phyloP scores from a whole-genome alignment of 2,329 filamentous ascomycete genomes.

The Epichloe bromicola region DNA sequence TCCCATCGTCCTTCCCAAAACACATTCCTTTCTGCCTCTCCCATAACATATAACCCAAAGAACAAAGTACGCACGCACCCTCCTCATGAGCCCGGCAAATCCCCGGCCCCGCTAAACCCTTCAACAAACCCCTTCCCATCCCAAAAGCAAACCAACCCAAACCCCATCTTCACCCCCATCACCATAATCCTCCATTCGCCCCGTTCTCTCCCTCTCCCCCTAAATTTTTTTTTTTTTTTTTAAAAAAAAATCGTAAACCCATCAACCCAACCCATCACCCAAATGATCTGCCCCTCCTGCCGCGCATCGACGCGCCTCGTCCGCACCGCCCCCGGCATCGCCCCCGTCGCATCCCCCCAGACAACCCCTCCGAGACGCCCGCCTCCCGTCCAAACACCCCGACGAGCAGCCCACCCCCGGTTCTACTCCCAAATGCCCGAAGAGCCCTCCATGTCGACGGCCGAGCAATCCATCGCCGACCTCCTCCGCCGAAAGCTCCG shows the following conservation, averaged over 20 bases:
- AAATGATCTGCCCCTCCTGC: too few relatives aligned
- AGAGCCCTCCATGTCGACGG: slow-evolving; percentile 25
- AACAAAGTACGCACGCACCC: background rate
- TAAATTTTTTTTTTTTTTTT: too few relatives aligned
- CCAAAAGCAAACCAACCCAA: too few relatives aligned
- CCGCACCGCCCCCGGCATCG: too few relatives aligned
- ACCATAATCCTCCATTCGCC: too few relatives aligned
- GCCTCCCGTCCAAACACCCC: background rate
- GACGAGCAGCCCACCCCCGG: background rate
- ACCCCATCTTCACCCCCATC: background rate
- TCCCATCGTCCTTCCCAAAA: too few relatives aligned
- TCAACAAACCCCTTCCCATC: background rate
- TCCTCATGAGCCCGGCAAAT: background rate
- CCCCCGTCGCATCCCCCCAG: too few relatives aligned
- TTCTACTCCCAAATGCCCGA: background rate
- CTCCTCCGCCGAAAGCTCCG: slow-evolving; percentile 35
- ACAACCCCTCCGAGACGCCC: background rate
- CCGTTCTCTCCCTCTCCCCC: too few relatives aligned
- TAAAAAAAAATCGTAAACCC: background rate
- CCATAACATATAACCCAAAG: background rate
- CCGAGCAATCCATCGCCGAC: slow-evolving; percentile 47
- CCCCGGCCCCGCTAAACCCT: background rate
- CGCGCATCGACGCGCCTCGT: too few relatives aligned
- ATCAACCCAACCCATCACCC: background rate
- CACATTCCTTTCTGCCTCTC: background rate